Evolutionary conservation across 2,329 filamentous ascomycete genomes (phyloP).

Genomic region (Colletotrichum phormii): DNA sequence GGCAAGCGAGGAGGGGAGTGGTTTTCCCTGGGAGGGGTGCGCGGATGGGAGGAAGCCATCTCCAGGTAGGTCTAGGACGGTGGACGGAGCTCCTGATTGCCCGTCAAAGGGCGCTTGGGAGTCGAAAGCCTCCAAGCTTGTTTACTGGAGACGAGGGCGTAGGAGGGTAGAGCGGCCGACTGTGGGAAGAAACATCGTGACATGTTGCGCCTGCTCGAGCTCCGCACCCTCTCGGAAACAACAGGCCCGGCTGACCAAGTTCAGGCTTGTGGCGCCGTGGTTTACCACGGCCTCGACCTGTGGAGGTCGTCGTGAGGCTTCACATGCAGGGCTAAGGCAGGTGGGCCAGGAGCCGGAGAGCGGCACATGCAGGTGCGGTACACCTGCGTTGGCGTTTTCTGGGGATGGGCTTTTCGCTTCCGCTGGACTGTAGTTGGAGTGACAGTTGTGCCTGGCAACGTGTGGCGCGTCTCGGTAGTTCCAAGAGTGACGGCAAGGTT

Average conservation of each 20-base stretch:
- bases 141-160: slow-evolving; percentile 2
- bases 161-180: neutral
- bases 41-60: neutral
- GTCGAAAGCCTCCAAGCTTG: slow-evolving; percentile 11
- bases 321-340: slow-evolving; percentile 16
- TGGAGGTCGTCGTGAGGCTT: slow-evolving; percentile 3
- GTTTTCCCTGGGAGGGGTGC: neutral
- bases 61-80: slow-evolving; percentile 2
- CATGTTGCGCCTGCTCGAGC: neutral
- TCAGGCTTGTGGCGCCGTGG: slow-evolving; percentile 30
- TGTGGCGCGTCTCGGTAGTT: slow-evolving; percentile 32
- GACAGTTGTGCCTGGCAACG: neutral
- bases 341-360: slow-evolving; percentile 3
- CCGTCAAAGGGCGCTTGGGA: neutral
- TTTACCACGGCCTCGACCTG: neutral
- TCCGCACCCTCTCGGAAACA: neutral
- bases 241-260: neutral
- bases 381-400: neutral
- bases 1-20: slow-evolving; percentile 14
- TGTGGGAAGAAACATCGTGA: neutral
- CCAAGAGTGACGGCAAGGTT: slow-evolving; percentile 18
- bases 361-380: slow-evolving; percentile 8
- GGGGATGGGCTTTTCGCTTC: neutral
- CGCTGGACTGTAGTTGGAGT: neutral
- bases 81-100: neutral